These are phyloP conservation scores for Aphanomyces invadans DNA, from an alignment of 352 stramenopile species.

Conservation along the genomic window DNA sequence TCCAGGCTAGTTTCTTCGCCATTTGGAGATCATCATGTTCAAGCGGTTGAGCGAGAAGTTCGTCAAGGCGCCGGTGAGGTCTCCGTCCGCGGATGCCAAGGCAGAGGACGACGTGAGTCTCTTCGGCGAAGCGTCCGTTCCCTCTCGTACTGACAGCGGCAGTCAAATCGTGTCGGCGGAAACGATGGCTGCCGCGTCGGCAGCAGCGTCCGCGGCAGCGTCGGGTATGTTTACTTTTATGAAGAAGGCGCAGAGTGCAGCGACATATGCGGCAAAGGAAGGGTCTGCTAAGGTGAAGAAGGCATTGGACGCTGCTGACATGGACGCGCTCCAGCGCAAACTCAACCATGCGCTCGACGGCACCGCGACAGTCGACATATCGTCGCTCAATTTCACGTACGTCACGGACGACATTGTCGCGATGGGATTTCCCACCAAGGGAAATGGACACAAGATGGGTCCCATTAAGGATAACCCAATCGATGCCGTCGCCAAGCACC, in stretches of 20 bases:
- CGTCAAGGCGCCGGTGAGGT: not conserved
- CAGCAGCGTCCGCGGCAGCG: conserved; percentile 49
- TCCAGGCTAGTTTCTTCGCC: not conserved
- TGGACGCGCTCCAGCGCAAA: conserved; percentile 74
- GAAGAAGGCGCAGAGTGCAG: conserved; percentile 74
- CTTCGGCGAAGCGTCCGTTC: not conserved
- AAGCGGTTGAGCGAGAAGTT: not conserved
- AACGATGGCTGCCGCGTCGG: conserved; percentile 33
- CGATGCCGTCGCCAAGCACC: conserved; percentile 88
- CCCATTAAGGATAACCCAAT: conserved; percentile 83
- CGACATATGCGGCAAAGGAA: conserved; percentile 59
- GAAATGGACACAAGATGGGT: conserved; percentile 60
- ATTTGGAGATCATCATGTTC: not conserved
- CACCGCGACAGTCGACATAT: conserved; percentile 70
- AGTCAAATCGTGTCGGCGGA: conserved; percentile 2
- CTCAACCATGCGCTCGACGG: conserved; percentile 77
- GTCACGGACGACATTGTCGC: conserved; percentile 81
- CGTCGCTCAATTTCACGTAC: conserved; percentile 89
- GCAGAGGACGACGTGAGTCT: conserved; percentile 8
- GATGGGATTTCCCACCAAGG: conserved; percentile 89
- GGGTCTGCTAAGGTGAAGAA: conserved; percentile 71
- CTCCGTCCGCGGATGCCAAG: not conserved
- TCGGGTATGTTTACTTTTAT: conserved; percentile 77
- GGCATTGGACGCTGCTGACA: conserved; percentile 70
- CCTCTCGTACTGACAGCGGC: not conserved